These are phyloP conservation scores for Nakazawaea wyomingensis DNA, from an alignment of 805 yeast species.

Conservation along the genomic window DNA sequence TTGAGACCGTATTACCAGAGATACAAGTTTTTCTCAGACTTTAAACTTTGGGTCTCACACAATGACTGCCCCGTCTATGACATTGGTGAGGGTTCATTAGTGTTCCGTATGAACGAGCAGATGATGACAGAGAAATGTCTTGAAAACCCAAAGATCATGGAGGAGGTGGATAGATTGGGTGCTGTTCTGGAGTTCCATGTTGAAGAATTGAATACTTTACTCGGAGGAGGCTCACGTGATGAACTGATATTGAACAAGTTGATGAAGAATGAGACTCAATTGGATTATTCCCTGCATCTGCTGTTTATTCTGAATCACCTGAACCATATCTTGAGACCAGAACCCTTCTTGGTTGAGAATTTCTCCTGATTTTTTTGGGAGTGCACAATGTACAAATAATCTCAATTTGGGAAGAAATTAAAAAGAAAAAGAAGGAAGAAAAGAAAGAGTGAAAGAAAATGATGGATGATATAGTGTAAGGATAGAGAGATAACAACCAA, in stretches of 20 bases:
- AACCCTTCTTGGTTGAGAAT: conserved; percentile 2
- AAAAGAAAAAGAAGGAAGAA: neutral
- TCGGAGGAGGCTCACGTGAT: conserved; percentile 2
- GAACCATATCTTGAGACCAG: conserved; percentile 1
- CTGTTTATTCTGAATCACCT: neutral
- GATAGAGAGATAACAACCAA: neutral
- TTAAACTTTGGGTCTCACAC: conserved; percentile 6
- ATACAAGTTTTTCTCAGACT: conserved; percentile 1
- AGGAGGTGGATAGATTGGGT: too few relatives aligned
- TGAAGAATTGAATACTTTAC: neutral
- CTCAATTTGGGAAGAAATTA: neutral
- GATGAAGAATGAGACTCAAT: neutral
- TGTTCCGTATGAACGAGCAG: conserved; percentile 3
- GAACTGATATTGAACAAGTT: neutral
- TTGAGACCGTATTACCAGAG: neutral
- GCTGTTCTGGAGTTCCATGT: conserved; percentile 1
- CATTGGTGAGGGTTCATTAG: neutral
- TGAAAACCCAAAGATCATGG: too few relatives aligned
- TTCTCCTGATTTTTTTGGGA: neutral
- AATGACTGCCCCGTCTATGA: conserved; percentile 7
- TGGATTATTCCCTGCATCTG: neutral
- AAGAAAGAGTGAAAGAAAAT: neutral
- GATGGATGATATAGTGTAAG: too few relatives aligned
- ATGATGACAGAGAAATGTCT: conserved; percentile 4
- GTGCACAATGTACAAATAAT: neutral